Evolutionary conservation across 176 grass and related monocot species (phyloP).

Genomic region (Neostapfia colusana): DNA sequence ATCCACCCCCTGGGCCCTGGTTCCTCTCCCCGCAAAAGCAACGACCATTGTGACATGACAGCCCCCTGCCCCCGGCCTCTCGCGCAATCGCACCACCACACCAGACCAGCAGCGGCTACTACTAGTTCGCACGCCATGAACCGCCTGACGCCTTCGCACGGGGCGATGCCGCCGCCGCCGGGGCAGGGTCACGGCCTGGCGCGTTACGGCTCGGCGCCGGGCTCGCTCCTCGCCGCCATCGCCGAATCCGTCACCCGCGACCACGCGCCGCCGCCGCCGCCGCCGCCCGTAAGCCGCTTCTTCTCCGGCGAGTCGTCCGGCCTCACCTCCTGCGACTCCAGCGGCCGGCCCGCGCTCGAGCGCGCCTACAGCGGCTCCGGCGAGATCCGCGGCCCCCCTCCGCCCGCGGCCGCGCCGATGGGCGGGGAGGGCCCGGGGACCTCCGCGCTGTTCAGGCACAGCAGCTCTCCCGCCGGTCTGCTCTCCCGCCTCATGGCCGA

Average conservation of each 20-base stretch:
- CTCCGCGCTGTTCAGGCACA: constrained; percentile 60
- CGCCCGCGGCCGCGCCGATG: not conserved
- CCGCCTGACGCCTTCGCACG: constrained; percentile 37
- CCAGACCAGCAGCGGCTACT: not conserved
- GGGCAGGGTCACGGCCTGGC: constrained; percentile 41
- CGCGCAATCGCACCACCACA: not conserved
- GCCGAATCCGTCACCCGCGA: constrained; percentile 55
- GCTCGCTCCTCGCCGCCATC: constrained; percentile 64
- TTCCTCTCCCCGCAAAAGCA: constrained; percentile 21
- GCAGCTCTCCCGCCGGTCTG: constrained; percentile 83
- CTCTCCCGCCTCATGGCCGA: constrained; percentile 78
- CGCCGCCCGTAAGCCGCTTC: constrained; percentile 46
- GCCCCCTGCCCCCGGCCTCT: not conserved
- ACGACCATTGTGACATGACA: no score
- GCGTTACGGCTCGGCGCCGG: constrained; percentile 69
- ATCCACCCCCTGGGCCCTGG: not conserved
- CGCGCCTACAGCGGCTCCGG: constrained; percentile 42
- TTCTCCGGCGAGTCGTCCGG: constrained; percentile 59
- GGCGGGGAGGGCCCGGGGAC: not conserved
- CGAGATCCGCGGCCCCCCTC: constrained; percentile 44
- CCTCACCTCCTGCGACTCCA: constrained; percentile 74
- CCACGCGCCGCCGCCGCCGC: not conserved
- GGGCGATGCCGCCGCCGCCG: constrained; percentile 33
- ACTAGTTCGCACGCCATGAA: constrained; percentile 43
- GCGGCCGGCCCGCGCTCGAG: constrained; percentile 32